Percentiles rank a stretch among this genome's conserved stretches.
Conservation (phyloP, 495 filamentous ascomycete genomes). For the Penicillium psychrofluorescens region DNA sequence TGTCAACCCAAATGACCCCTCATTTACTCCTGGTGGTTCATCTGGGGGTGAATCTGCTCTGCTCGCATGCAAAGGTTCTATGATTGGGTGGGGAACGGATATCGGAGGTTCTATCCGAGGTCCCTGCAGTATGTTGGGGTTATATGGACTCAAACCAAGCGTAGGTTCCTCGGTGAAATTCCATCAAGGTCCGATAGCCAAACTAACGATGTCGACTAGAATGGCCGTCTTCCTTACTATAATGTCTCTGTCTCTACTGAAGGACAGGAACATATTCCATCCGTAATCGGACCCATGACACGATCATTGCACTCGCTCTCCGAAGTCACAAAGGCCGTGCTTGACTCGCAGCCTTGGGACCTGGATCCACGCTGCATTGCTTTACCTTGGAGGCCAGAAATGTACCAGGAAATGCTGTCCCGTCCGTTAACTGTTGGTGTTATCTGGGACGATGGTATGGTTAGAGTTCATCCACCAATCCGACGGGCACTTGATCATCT, state of each 20-base stretch:
- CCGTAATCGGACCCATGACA: constrained; percentile 43
- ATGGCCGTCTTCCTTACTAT: constrained; percentile 37
- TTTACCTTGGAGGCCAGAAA: constrained; percentile 35
- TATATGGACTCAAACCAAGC: constrained; percentile 52
- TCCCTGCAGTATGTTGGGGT: constrained; percentile 44
- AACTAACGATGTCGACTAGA: constrained; percentile 17
- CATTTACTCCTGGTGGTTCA: constrained; percentile 48
- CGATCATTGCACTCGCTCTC: constrained; percentile 33
- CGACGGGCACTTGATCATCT: constrained; percentile 32
- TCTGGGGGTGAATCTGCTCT: constrained; percentile 60
- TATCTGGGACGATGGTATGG: constrained; percentile 43
- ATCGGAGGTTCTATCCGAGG: constrained; percentile 56
- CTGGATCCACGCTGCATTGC: constrained; percentile 41
- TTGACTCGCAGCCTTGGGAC: constrained; percentile 33
- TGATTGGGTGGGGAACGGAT: constrained; percentile 59
- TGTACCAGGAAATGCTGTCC: constrained; percentile 31
- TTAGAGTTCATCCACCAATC: constrained; percentile 43
- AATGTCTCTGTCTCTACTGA: constrained; percentile 43
- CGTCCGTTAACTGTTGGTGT: constrained; percentile 40
- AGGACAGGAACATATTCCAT: constrained; percentile 48
- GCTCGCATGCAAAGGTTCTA: constrained; percentile 51
- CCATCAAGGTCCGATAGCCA: neutral
- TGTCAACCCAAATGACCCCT: constrained; percentile 38
- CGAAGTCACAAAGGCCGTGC: constrained; percentile 33
- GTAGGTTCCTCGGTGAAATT: constrained; percentile 17